Percentiles rank a stretch among this genome's conserved stretches.
phyloP scores from a whole-genome alignment of 208 protist genomes.

The Trypanosoma cruzi region DNA sequence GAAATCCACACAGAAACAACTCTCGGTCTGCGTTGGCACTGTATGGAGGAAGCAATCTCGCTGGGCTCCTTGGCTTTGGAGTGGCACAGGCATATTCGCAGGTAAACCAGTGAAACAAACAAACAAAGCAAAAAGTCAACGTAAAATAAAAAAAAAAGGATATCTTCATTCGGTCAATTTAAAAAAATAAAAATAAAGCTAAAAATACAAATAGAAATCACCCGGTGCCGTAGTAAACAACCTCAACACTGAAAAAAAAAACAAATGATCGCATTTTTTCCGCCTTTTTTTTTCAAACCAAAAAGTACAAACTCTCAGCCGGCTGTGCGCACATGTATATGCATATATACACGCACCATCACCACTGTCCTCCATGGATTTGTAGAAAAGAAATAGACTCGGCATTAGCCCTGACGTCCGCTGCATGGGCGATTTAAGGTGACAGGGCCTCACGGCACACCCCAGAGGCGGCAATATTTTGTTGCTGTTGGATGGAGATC shows the following conservation, averaged over 20 bases:
- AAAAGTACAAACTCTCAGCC: no score
- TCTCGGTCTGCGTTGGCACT: background rate
- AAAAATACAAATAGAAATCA: constrained; percentile 1
- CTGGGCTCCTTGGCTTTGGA: background rate
- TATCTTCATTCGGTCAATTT: background rate
- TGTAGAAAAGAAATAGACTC: background rate
- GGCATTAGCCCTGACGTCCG: no score
- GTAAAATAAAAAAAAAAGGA: background rate
- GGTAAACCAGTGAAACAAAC: background rate
- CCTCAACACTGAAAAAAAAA: background rate
- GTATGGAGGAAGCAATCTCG: background rate
- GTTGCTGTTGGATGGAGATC: background rate
- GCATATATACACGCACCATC: no score
- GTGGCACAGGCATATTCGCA: background rate
- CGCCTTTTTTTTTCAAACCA: background rate
- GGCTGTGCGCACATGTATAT: no score
- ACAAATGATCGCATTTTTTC: background rate
- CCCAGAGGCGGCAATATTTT: background rate
- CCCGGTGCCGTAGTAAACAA: background rate
- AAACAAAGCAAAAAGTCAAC: constrained; percentile 7
- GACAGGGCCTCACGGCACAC: background rate
- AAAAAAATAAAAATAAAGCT: no score
- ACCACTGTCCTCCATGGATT: no score
- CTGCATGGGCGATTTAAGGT: no score
- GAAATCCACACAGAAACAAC: background rate